phyloP scores from a whole-genome alignment of 345 rosid genomes.

The Eucalyptus camaldulensis region DNA sequence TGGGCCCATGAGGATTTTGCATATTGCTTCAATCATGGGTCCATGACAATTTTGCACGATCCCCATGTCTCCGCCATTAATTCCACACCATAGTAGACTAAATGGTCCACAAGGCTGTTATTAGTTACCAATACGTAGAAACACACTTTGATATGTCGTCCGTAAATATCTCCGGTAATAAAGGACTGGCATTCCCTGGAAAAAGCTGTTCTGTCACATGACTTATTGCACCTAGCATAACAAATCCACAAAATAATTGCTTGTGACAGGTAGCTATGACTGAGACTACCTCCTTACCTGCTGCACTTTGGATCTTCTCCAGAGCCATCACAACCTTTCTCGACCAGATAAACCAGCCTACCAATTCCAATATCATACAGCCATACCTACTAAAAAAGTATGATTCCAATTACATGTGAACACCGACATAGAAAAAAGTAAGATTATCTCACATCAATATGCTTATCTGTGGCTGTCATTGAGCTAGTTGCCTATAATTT shows the following conservation, averaged over 20 bases:
- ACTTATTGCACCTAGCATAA: too few relatives aligned
- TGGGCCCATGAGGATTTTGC: too few relatives aligned
- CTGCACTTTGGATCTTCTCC: slow-evolving; percentile 85
- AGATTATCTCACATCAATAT: too few relatives aligned
- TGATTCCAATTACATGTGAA: neutral
- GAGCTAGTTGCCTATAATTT: too few relatives aligned
- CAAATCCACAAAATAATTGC: neutral
- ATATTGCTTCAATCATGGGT: slow-evolving; percentile 1
- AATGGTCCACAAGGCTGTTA: too few relatives aligned
- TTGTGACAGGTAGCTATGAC: neutral
- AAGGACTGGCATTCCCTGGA: neutral
- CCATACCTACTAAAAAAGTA: slow-evolving; percentile 38
- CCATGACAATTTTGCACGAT: slow-evolving; percentile 61
- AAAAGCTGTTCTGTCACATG: neutral
- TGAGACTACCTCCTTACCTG: slow-evolving; percentile 22
- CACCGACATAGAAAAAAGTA: too few relatives aligned
- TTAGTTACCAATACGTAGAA: slow-evolving; percentile 41
- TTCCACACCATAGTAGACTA: slow-evolving; percentile 59
- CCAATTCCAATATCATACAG: slow-evolving; percentile 33
- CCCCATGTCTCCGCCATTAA: slow-evolving; percentile 40
- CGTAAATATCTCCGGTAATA: too few relatives aligned
- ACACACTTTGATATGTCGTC: neutral
- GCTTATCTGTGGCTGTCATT: too few relatives aligned
- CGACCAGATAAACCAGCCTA: slow-evolving; percentile 38
- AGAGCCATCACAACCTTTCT: slow-evolving; percentile 65